Base-by-base conservation (phyloP, 345 rosid species). In the Dipteronia sinensis region DNA sequence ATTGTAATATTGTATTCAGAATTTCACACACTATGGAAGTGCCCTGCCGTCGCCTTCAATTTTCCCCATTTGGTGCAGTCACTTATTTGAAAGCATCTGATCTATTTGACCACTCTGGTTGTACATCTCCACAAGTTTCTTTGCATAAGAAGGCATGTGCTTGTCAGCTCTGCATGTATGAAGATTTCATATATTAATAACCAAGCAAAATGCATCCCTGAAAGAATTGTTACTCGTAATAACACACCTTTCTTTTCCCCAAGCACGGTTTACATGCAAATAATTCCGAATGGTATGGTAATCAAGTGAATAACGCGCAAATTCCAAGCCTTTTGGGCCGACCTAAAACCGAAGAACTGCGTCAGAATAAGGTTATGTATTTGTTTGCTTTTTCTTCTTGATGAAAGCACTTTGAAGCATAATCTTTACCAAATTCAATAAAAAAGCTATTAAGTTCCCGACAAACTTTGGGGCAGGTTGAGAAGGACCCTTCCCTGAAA, bases 261-360 rank as follows among this genome's bases (percentile, higher is more conserved):
- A 92, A 72, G 84, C 65, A 2, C 99, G 98, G 76, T 88, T 89
- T 2, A 88, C 86, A 47, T 95, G 78, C 86, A 95, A 79, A 79
- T 88, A 93, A 87, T 95, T 95, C 85, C 99, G 87, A 81, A 95
- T 93, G 4, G 99, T 95, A 85, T 93, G 99, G 86, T 95, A 95
- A 82, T 95, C 98, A 10, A 93, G 92, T 25, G 96, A 95, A 86
- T 93, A 95, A 59, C 97, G 93, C 16, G 99, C 99, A 81, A 93
- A 95, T 86, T 95, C 99, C 76, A 95, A 84, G 75, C 99, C 99
- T 82, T 92, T 95, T 1, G 99, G 99, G 25, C 98, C 94, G 85
- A 95, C 84, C 99, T 93, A 87, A 75, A 83, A 59, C 72, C 59
- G 75, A 49, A 15, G n/a, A 47, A 25, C 10, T 16, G 63, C 42